Evolutionary conservation across 139 green algal species (phyloP).

Genomic region (Mychonastes homosphaera): DNA sequence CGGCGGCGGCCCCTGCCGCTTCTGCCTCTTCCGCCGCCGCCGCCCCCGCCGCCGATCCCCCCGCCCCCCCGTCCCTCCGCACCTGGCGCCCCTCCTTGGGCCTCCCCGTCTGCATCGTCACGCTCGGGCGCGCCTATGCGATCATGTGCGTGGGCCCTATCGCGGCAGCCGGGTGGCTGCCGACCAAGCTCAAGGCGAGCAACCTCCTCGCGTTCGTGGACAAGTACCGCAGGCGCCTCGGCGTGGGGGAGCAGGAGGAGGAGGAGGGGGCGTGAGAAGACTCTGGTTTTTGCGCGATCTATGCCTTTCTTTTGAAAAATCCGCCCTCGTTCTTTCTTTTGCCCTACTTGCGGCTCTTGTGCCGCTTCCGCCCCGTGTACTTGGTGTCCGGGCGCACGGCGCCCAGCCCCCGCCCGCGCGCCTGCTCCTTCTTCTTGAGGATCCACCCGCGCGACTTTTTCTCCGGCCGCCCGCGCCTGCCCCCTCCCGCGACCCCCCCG

Average conservation of each 20-base stretch:
- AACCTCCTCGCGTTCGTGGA: neutral
- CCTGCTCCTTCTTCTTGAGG: slow-evolving; percentile 85
- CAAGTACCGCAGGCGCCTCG: too few relatives aligned
- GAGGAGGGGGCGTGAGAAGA: too few relatives aligned
- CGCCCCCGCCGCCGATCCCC: too few relatives aligned
- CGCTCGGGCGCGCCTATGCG: slow-evolving; percentile 7
- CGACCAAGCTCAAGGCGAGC: slow-evolving; percentile 2
- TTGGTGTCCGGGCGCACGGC: slow-evolving; percentile 77
- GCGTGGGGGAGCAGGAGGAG: too few relatives aligned
- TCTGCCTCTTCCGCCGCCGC: too few relatives aligned
- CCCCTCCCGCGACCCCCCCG: slow-evolving; percentile 7
- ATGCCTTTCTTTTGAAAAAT: too few relatives aligned
- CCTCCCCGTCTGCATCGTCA: slow-evolving; percentile 5
- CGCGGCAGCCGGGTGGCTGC: slow-evolving; percentile 1
- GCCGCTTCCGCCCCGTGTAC: slow-evolving; percentile 89
- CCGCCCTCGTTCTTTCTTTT: too few relatives aligned
- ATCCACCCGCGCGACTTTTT: slow-evolving; percentile 71
- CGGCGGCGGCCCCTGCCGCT: neutral
- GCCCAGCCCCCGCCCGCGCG: slow-evolving; percentile 58
- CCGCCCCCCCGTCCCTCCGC: neutral
- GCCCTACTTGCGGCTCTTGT: too few relatives aligned
- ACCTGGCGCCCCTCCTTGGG: slow-evolving; percentile 5
- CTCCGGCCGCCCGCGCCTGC: slow-evolving; percentile 13
- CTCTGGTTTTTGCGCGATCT: too few relatives aligned
- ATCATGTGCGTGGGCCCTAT: slow-evolving; percentile 4